Evolutionary conservation across 495 filamentous ascomycete genomes (phyloP).

Genomic region (Podospora appendiculata): DNA sequence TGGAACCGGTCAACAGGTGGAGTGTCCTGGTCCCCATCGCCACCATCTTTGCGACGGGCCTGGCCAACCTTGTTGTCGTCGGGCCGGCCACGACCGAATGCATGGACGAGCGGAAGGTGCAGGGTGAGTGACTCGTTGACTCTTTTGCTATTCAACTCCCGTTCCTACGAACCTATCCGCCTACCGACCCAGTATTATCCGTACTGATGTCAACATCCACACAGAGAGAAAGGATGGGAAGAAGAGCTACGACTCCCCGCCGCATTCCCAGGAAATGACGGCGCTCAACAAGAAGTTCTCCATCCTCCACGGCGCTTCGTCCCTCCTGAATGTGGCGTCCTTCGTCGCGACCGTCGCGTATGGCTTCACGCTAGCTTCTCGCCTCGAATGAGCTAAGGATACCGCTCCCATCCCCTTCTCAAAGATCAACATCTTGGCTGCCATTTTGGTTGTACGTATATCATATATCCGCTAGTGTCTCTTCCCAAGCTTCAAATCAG

Average conservation of each 20-base stretch:
- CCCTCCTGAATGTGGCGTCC: constrained; percentile 63
- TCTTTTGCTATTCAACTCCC: background rate
- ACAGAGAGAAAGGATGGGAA: constrained; percentile 62
- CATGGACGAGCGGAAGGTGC: constrained; percentile 67
- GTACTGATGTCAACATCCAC: background rate
- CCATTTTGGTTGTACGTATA: background rate
- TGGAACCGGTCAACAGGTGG: constrained; percentile 48
- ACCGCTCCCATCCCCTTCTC: too few relatives aligned
- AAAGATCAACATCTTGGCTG: too few relatives aligned
- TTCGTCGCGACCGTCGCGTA: constrained; percentile 64
- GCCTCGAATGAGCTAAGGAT: constrained; percentile 26
- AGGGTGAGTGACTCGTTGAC: constrained; percentile 44
- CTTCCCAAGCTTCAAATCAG: too few relatives aligned
- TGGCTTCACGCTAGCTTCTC: constrained; percentile 58
- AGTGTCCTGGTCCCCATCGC: constrained; percentile 57
- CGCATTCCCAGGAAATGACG: constrained; percentile 75
- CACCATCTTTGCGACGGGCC: constrained; percentile 52
- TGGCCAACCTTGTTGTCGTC: constrained; percentile 59
- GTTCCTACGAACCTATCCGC: background rate
- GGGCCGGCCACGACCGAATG: constrained; percentile 64
- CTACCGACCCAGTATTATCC: background rate
- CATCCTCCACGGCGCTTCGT: constrained; percentile 68
- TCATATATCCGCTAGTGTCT: too few relatives aligned
- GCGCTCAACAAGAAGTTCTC: constrained; percentile 74
- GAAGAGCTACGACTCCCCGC: constrained; percentile 63